These are phyloP conservation scores for Acrasis kona DNA, from an alignment of 78 protist genomes.

Conservation along the genomic window DNA sequence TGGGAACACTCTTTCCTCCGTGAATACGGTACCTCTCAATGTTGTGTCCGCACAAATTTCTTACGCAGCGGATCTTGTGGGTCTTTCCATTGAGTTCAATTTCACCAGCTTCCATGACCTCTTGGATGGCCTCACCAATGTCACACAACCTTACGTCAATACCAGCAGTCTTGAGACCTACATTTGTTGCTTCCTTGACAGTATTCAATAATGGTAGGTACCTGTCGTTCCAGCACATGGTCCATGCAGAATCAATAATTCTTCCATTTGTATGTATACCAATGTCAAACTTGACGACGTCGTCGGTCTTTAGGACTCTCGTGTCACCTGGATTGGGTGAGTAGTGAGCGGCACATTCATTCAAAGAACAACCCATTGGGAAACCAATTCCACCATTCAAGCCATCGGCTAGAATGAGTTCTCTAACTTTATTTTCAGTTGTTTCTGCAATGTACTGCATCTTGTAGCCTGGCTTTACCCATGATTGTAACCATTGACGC, in stretches of 20 bases:
- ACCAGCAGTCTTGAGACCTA: slow-evolving; percentile 82
- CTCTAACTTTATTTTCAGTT: slow-evolving; percentile 46
- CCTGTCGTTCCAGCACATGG: slow-evolving; percentile 63
- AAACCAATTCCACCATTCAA: slow-evolving; percentile 79
- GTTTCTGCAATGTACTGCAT: slow-evolving; percentile 62
- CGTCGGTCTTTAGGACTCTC: slow-evolving; percentile 82
- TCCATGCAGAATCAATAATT: slow-evolving; percentile 95
- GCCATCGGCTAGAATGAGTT: slow-evolving; percentile 60
- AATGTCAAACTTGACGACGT: slow-evolving; percentile 94
- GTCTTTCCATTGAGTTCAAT: slow-evolving; percentile 85
- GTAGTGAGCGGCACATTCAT: slow-evolving; percentile 94
- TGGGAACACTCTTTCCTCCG: slow-evolving; percentile 94
- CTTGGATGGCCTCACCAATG: slow-evolving; percentile 92
- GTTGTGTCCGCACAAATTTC: slow-evolving; percentile 94
- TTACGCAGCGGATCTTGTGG: slow-evolving; percentile 62
- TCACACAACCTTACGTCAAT: slow-evolving; percentile 91
- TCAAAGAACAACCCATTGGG: slow-evolving; percentile 92
- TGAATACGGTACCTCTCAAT: slow-evolving; percentile 86
- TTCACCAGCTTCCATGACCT: slow-evolving; percentile 94
- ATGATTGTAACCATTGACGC: slow-evolving; percentile 34
- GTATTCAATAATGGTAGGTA: slow-evolving; percentile 81
- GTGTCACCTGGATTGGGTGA: slow-evolving; percentile 97
- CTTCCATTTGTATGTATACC: slow-evolving; percentile 92
- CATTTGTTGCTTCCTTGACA: slow-evolving; percentile 85
- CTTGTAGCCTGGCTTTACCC: slow-evolving; percentile 70